A percentile compares a stretch with the other conserved stretches of the same genome.
Evolutionary conservation across 805 yeast species (phyloP).

Genomic region (Saccharomycopsis javanensis): DNA sequence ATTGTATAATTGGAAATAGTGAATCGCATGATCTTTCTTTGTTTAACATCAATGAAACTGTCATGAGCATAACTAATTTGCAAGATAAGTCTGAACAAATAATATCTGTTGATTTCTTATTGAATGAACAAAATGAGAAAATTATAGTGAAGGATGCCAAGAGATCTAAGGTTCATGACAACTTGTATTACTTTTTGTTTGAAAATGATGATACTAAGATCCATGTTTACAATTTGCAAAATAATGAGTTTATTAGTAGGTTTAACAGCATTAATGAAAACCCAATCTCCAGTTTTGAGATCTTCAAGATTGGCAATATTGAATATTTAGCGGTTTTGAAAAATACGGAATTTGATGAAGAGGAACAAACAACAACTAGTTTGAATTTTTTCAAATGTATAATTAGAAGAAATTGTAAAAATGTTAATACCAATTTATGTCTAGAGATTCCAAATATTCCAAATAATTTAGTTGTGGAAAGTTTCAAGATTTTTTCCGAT

Average conservation of each 20-base stretch:
- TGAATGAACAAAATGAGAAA: neutral
- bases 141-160: neutral
- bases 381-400: constrained; percentile 14
- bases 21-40: neutral
- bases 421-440: constrained; percentile 7
- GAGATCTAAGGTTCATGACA: constrained; percentile 4
- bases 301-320: constrained; percentile 8
- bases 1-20: neutral
- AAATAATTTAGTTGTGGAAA: neutral
- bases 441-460: neutral
- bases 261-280: constrained; percentile 4
- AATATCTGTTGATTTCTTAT: neutral
- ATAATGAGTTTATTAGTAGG: constrained; percentile 2
- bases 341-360: neutral
- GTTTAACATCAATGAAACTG: neutral
- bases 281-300: neutral
- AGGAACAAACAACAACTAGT: neutral
- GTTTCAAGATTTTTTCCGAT: neutral
- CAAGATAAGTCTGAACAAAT: neutral
- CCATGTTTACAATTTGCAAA: constrained; percentile 8
- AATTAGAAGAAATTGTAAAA: constrained; percentile 14
- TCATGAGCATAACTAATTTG: neutral
- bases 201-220: constrained; percentile 6
- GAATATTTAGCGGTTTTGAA: constrained; percentile 8
- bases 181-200: constrained; percentile 6